Evolutionary conservation across 2,329 filamentous ascomycete genomes (phyloP).

Genomic region (Ophiostoma piceae): DNA sequence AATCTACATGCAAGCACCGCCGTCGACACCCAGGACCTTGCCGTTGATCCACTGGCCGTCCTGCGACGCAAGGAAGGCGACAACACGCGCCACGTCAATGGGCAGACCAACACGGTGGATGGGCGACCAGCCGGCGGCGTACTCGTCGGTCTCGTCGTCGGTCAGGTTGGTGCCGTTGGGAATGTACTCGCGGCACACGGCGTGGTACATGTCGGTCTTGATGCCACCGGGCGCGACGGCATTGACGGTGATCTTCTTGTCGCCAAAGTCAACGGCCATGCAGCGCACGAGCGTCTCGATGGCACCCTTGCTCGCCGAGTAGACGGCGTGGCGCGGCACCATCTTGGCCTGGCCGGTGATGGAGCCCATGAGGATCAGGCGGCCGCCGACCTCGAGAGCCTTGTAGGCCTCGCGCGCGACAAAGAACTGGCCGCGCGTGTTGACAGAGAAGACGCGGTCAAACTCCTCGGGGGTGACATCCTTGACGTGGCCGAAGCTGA

Average conservation of each 20-base stretch:
- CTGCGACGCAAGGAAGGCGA: constrained; percentile 34
- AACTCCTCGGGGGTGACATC: constrained; percentile 55
- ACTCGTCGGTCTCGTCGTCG: constrained; percentile 31
- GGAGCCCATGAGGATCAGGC: constrained; percentile 58
- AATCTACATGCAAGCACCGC: constrained; percentile 28
- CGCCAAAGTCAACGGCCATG: constrained; percentile 34
- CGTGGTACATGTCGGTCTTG: constrained; percentile 36
- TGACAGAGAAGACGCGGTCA: constrained; percentile 57
- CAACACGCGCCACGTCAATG: constrained; percentile 34
- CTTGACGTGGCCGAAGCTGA: constrained; percentile 54
- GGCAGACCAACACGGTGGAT: constrained; percentile 33
- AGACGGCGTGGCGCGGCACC: constrained; percentile 35
- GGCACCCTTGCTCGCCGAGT: constrained; percentile 36
- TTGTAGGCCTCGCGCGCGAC: constrained; percentile 59
- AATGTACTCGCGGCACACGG: constrained; percentile 38
- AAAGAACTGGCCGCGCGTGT: constrained; percentile 58
- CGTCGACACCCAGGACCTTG: constrained; percentile 34
- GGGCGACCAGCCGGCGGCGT: constrained; percentile 37
- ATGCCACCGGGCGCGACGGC: constrained; percentile 36
- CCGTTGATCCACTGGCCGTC: constrained; percentile 39
- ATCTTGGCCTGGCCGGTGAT: constrained; percentile 45
- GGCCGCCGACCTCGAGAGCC: constrained; percentile 55
- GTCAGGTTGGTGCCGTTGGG: constrained; percentile 35
- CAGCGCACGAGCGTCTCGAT: constrained; percentile 35
- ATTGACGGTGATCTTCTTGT: constrained; percentile 38